These are phyloP conservation scores for Ramaria sp. DNA, from an alignment of 768 basidiomycete genomes.

Conservation along the genomic window DNA sequence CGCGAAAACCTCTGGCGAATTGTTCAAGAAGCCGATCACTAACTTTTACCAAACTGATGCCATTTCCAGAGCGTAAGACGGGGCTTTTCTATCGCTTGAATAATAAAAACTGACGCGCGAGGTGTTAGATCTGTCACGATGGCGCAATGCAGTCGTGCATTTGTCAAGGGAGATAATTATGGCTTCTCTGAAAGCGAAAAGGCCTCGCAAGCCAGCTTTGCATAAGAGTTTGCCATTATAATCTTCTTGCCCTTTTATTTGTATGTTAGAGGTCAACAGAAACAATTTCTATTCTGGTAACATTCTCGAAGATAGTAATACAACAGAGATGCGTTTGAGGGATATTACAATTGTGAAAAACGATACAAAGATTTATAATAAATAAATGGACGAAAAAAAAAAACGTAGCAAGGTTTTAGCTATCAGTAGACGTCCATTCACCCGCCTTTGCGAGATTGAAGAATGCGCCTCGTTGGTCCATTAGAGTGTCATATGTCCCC, in stretches of 20 bases:
- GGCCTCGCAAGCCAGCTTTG: conserved; percentile 32
- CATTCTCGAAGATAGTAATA: background rate
- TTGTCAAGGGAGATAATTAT: conserved; percentile 64
- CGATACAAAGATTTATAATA: background rate
- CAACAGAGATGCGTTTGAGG: background rate
- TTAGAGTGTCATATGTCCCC: conserved; percentile 62
- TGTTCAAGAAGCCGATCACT: conserved; percentile 68
- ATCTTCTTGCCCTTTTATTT: background rate
- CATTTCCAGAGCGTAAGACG: conserved; percentile 77
- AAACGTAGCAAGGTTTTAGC: background rate
- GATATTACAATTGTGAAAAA: background rate
- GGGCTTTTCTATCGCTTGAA: conserved; percentile 16
- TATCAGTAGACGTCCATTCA: conserved; percentile 38
- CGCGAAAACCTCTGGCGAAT: conserved; percentile 21
- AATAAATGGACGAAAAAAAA: background rate
- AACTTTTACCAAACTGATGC: conserved; percentile 98
- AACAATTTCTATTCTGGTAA: background rate
- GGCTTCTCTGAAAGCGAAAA: conserved; percentile 41
- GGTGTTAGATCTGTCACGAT: conserved; percentile 75
- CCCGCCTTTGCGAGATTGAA: conserved; percentile 69
- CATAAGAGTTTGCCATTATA: conserved; percentile 18
- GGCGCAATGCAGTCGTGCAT: conserved; percentile 87
- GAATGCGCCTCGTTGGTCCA: conserved; percentile 61
- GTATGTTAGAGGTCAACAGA: background rate
- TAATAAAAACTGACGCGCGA: conserved; percentile 4